Conservation (phyloP, 2,329 filamentous ascomycete species). For the Phyllosticta paracitricarpa region DNA sequence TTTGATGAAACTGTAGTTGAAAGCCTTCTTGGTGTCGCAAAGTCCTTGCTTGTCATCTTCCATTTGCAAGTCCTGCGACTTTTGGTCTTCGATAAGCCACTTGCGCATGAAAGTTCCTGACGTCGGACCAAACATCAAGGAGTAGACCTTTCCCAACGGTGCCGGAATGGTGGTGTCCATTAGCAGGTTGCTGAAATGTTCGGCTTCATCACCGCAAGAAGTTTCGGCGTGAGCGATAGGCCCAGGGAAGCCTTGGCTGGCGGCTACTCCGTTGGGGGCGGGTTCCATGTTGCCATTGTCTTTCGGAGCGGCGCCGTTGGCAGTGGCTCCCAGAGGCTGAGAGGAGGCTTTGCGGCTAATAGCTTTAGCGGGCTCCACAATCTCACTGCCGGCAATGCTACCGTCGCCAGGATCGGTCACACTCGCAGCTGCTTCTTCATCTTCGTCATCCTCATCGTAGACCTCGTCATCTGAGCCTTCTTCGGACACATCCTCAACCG, state of each 20-base stretch:
- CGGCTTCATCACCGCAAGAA: conserved; percentile 67
- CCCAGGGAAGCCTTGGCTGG: conserved; percentile 65
- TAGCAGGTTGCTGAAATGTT: conserved; percentile 75
- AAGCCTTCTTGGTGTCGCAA: conserved; percentile 61
- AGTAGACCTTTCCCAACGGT: conserved; percentile 85
- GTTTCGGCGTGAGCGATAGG: conserved; percentile 73
- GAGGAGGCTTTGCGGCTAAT: conserved; percentile 65
- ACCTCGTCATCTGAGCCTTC: conserved; percentile 66
- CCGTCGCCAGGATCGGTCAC: conserved; percentile 46
- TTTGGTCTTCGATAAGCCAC: conserved; percentile 79
- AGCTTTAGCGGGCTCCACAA: conserved; percentile 39
- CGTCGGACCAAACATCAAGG: conserved; percentile 70
- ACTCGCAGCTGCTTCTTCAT: conserved; percentile 58
- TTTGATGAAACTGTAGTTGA: conserved; percentile 82
- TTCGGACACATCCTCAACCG: conserved; percentile 38
- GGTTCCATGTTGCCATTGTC: conserved; percentile 27
- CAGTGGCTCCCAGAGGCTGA: conserved; percentile 26
- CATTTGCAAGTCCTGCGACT: conserved; percentile 77
- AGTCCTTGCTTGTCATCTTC: conserved; percentile 72
- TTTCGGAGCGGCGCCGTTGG: conserved; percentile 32
- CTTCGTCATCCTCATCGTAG: conserved; percentile 71
- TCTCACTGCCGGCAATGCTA: conserved; percentile 46
- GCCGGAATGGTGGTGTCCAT: conserved; percentile 81
- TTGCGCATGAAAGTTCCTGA: conserved; percentile 77
- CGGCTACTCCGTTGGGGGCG: conserved; percentile 31